Conservation (phyloP, 148 eudicot genomes). For the Rhododendron kiyosumense region DNA sequence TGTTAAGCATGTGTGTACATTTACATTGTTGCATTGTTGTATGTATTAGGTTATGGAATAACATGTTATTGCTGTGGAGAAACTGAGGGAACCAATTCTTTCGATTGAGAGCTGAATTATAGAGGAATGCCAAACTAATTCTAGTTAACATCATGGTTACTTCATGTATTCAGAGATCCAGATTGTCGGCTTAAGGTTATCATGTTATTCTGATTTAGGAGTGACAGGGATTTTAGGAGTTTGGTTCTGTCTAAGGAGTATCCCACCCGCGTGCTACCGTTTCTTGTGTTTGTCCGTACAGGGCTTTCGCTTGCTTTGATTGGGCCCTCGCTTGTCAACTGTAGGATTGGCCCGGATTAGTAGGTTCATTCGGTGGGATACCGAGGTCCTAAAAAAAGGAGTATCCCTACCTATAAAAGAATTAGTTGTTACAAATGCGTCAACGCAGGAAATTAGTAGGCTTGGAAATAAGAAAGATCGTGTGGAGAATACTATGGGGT, state of each 20-base stretch:
- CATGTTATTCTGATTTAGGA: neutral
- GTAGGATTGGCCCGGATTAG: no score
- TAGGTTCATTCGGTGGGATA: no score
- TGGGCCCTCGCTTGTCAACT: no score
- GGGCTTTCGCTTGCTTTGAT: no score
- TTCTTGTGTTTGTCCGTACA: no score
- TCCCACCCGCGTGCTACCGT: no score
- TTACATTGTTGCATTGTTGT: no score
- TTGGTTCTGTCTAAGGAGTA: no score
- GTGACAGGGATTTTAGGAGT: neutral
- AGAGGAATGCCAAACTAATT: neutral
- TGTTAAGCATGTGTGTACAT: no score
- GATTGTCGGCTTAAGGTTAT: neutral
- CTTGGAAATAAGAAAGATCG: neutral
- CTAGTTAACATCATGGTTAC: neutral
- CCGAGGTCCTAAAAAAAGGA: no score
- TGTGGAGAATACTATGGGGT: neutral
- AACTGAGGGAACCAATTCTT: neutral
- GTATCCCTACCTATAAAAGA: no score
- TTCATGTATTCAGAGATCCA: neutral
- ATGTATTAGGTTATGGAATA: no score
- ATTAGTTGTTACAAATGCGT: neutral
- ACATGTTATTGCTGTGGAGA: neutral
- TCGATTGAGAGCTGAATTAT: neutral
- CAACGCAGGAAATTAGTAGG: neutral